Conservation (phyloP, 1,284 basidiomycete species). For the Lignosus rhinocerotis region DNA sequence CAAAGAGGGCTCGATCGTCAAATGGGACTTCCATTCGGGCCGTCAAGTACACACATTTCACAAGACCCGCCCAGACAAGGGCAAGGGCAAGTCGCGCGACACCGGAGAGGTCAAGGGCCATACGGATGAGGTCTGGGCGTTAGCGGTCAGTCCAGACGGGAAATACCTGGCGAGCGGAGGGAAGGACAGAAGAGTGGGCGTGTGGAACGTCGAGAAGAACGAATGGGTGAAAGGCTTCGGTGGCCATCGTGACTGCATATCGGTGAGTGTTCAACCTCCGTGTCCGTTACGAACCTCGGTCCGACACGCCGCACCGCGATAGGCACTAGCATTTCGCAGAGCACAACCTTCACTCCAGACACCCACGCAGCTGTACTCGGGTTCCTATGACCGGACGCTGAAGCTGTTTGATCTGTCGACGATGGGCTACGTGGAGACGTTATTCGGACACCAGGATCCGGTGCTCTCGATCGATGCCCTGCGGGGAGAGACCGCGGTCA, state of each 20-base stretch:
- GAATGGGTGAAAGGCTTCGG: slow-evolving; percentile 78
- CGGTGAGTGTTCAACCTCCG: slow-evolving; percentile 51
- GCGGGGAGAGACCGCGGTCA: slow-evolving; percentile 83
- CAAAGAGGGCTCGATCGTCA: slow-evolving; percentile 84
- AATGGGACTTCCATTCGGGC: slow-evolving; percentile 74
- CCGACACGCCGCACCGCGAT: slow-evolving; percentile 20
- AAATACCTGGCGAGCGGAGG: slow-evolving; percentile 87
- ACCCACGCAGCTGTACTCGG: slow-evolving; percentile 74
- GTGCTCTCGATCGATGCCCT: slow-evolving; percentile 81
- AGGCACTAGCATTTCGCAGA: slow-evolving; percentile 83
- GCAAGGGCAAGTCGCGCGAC: slow-evolving; percentile 61
- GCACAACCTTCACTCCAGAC: slow-evolving; percentile 51
- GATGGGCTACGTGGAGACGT: slow-evolving; percentile 92
- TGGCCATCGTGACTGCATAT: slow-evolving; percentile 86
- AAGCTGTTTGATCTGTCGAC: slow-evolving; percentile 87
- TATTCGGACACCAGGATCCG: slow-evolving; percentile 96
- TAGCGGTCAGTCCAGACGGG: slow-evolving; percentile 87
- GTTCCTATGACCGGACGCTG: slow-evolving; percentile 89
- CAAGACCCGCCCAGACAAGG: slow-evolving; percentile 53
- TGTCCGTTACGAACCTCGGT: background rate
- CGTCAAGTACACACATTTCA: slow-evolving; percentile 58
- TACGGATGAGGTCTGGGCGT: slow-evolving; percentile 79
- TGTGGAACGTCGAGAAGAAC: slow-evolving; percentile 79
- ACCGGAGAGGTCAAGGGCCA: slow-evolving; percentile 69
- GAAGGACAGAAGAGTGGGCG: slow-evolving; percentile 75